Percentiles rank a stretch among this genome's conserved stretches.
phyloP scores from a whole-genome alignment of 176 grass and related monocot species.

The Carex littledalei region DNA sequence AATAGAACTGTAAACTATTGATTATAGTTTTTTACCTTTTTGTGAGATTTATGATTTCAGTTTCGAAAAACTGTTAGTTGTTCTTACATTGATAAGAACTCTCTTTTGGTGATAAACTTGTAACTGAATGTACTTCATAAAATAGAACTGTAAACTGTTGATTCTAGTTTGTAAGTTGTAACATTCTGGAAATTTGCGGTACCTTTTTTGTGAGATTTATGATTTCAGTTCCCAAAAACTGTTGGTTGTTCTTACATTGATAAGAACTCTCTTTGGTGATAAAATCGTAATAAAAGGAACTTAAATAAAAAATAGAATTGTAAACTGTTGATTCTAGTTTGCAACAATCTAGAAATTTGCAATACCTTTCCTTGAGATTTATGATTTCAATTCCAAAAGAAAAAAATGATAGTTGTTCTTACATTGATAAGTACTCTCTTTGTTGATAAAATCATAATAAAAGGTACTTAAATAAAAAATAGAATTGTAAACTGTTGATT shows the following conservation, averaged over 20 bases:
- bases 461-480: neutral
- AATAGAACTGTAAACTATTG: too few relatives aligned
- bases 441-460: too few relatives aligned
- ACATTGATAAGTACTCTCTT: neutral
- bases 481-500: neutral
- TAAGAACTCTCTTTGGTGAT: neutral
- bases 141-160: neutral
- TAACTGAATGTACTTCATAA: neutral
- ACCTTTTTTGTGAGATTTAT: neutral
- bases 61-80: neutral
- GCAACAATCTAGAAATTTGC: slow-evolving; percentile 44
- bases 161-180: slow-evolving; percentile 25
- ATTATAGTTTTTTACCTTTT: neutral
- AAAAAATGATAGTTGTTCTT: neutral
- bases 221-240: neutral
- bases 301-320: neutral
- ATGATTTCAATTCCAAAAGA: neutral
- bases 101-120: neutral
- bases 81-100: neutral
- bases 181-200: slow-evolving; percentile 61
- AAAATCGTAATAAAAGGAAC: too few relatives aligned
- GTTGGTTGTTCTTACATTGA: neutral
- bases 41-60: neutral
- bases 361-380: slow-evolving; percentile 17
- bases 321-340: neutral